Conservation (phyloP, 2,329 filamentous ascomycete genomes). For the Salinomyces thailandicus region DNA sequence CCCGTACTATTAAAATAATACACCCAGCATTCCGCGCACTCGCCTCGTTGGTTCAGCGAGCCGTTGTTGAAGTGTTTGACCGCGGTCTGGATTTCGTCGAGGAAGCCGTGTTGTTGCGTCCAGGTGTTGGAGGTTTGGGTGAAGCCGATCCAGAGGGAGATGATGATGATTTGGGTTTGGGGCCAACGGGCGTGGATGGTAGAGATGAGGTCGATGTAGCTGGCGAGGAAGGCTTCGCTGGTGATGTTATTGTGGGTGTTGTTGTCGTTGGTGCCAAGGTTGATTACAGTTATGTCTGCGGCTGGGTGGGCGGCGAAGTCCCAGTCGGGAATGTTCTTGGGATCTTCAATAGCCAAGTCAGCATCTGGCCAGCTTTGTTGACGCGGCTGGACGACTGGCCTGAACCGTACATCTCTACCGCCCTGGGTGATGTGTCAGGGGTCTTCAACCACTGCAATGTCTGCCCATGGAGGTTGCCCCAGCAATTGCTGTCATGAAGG, state of each 20-base stretch:
- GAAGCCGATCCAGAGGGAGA: conserved; percentile 47
- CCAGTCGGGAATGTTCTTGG: conserved; percentile 22
- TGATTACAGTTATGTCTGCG: conserved; percentile 36
- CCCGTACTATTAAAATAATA: conserved; percentile 53
- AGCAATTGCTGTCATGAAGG: conserved; percentile 46
- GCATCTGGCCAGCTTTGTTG: not conserved
- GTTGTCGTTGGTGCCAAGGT: conserved; percentile 39
- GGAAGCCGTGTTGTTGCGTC: conserved; percentile 36
- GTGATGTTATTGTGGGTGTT: conserved; percentile 32
- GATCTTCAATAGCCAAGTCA: not conserved
- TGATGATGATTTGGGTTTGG: conserved; percentile 32
- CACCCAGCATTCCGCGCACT: conserved; percentile 34
- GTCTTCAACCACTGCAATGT: conserved; percentile 49
- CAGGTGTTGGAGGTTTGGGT: conserved; percentile 42
- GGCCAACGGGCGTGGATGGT: conserved; percentile 34
- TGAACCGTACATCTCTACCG: conserved; percentile 31
- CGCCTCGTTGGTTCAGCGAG: conserved; percentile 33
- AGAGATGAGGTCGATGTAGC: conserved; percentile 34
- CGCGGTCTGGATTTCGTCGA: conserved; percentile 41
- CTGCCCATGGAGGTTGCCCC: conserved; percentile 33
- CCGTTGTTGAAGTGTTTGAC: conserved; percentile 32
- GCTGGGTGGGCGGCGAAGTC: conserved; percentile 25
- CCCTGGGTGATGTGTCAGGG: conserved; percentile 43
- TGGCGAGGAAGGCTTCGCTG: conserved; percentile 26
- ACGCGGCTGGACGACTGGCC: not conserved